These are phyloP conservation scores for Chrysoporthe puriensis DNA, from an alignment of 2,329 filamentous ascomycete genomes.

Conservation along the genomic window DNA sequence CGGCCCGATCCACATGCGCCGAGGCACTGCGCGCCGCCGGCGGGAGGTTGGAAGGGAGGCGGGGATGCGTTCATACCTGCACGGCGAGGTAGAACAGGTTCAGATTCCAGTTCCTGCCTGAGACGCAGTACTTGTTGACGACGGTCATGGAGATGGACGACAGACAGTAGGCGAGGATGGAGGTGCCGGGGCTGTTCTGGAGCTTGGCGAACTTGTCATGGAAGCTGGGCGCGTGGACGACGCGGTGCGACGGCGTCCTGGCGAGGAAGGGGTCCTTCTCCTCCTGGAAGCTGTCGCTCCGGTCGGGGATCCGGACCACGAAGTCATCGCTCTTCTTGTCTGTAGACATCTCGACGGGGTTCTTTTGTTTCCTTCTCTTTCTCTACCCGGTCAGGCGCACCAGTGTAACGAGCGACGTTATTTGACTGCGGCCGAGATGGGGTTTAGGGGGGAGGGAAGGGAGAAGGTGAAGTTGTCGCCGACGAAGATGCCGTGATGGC, in stretches of 20 bases:
- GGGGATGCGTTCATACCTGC: conserved; percentile 71
- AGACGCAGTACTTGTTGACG: conserved; percentile 99
- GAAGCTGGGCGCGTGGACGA: conserved; percentile 40
- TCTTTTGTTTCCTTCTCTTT: conserved; percentile 7
- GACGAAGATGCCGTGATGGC: background rate
- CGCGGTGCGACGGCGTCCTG: conserved; percentile 45
- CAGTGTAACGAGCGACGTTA: conserved; percentile 9
- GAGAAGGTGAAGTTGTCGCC: conserved; percentile 15
- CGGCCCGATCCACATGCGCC: background rate
- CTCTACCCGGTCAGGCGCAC: background rate
- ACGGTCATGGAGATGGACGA: conserved; percentile 99
- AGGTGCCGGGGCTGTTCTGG: conserved; percentile 76
- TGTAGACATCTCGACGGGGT: conserved; percentile 61
- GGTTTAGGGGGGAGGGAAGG: background rate
- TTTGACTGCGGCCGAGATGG: background rate
- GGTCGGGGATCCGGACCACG: conserved; percentile 70
- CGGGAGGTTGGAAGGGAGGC: no score
- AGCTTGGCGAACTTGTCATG: conserved; percentile 51
- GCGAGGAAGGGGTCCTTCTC: conserved; percentile 57
- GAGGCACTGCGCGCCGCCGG: background rate
- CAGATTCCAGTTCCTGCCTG: conserved; percentile 87
- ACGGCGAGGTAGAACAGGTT: conserved; percentile 94
- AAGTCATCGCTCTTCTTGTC: conserved; percentile 91
- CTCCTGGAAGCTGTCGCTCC: conserved; percentile 53
- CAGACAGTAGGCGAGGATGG: conserved; percentile 87